phyloP scores from a whole-genome alignment of 73 alveolate genomes.

The Paramecium octaurelia region DNA sequence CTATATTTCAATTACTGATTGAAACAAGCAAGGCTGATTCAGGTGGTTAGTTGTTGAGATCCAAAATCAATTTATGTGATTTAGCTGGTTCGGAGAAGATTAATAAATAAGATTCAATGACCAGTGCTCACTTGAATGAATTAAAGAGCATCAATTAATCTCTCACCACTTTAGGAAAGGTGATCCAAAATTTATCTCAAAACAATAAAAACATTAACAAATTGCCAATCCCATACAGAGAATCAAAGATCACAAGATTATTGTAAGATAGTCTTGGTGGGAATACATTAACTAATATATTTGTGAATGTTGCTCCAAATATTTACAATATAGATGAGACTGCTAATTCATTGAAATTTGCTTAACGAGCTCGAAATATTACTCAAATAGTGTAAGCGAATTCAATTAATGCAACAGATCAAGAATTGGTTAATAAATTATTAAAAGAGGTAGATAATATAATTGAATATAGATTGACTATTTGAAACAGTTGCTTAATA shows the following conservation, averaged over 20 bases:
- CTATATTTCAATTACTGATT: constrained; percentile 69
- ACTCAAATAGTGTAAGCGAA: constrained; percentile 73
- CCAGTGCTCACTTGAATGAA: constrained; percentile 76
- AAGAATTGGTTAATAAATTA: constrained; percentile 76
- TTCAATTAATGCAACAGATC: constrained; percentile 81
- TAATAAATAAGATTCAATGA: constrained; percentile 79
- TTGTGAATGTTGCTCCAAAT: constrained; percentile 86
- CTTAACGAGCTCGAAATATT: constrained; percentile 88
- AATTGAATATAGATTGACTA: constrained; percentile 57
- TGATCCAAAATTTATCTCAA: constrained; percentile 44
- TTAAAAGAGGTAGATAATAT: constrained; percentile 68
- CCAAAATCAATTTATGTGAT: constrained; percentile 86
- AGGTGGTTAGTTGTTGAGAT: constrained; percentile 62
- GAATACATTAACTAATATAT: constrained; percentile 75
- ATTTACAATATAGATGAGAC: constrained; percentile 82
- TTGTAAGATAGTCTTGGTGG: constrained; percentile 88
- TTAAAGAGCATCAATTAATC: constrained; percentile 82
- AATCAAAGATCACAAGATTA: constrained; percentile 86
- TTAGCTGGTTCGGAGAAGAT: constrained; percentile 93
- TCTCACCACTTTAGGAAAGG: constrained; percentile 85
- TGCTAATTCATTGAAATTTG: constrained; percentile 85
- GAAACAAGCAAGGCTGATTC: constrained; percentile 71
- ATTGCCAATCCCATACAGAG: constrained; percentile 84
- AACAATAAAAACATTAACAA: constrained; percentile 56
- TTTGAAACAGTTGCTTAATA: constrained; percentile 71